Conservation (phyloP, 306 rosid species). For the Betula pendula region DNA sequence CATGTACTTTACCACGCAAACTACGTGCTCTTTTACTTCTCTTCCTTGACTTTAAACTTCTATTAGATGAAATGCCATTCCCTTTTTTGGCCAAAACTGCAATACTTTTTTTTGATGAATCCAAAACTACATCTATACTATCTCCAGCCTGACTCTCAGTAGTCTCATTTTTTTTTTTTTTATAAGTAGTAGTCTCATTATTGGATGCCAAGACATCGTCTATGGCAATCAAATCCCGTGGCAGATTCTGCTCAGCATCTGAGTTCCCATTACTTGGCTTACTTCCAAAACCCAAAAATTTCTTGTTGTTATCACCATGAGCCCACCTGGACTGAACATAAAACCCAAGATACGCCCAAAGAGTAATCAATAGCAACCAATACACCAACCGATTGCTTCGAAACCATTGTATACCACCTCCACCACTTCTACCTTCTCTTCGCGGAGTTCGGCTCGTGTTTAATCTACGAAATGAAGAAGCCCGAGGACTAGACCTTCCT, state of each 20-base stretch:
- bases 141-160: slow-evolving; percentile 26
- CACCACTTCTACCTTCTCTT: slow-evolving; percentile 58
- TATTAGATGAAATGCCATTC: slow-evolving; percentile 40
- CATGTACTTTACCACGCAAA: slow-evolving; percentile 47
- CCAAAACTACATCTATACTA: slow-evolving; percentile 34
- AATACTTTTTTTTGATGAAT: background rate
- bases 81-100: slow-evolving; percentile 54
- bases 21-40: slow-evolving; percentile 45
- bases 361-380: slow-evolving; percentile 79
- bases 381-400: slow-evolving; percentile 59
- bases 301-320: slow-evolving; percentile 55
- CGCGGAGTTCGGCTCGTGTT: slow-evolving; percentile 58
- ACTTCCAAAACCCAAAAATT: slow-evolving; percentile 58
- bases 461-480: slow-evolving; percentile 58
- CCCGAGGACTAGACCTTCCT: slow-evolving; percentile 60
- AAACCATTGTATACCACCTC: slow-evolving; percentile 48
- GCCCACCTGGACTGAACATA: slow-evolving; percentile 89
- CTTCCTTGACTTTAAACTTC: slow-evolving; percentile 46
- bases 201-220: slow-evolving; percentile 33
- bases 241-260: slow-evolving; percentile 42
- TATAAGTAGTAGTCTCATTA: slow-evolving; percentile 37
- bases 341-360: slow-evolving; percentile 90
- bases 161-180: too few relatives aligned
- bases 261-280: slow-evolving; percentile 35
- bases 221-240: slow-evolving; percentile 36